These are phyloP conservation scores for Mimosa pudica DNA, from an alignment of 306 rosid genomes.

Conservation along the genomic window DNA sequence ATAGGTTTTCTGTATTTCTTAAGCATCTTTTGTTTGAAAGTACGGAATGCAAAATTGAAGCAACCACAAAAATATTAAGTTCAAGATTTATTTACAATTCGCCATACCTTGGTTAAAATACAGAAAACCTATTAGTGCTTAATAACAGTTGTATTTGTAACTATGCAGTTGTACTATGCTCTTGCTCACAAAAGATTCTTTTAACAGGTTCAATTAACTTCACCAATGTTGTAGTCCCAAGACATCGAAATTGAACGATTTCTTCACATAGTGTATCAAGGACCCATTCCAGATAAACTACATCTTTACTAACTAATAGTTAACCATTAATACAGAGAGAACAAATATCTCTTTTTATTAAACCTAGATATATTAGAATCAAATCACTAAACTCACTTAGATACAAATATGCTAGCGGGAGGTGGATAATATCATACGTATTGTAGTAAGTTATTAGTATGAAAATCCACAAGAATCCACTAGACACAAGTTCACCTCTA, in stretches of 20 bases:
- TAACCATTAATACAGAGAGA: background rate
- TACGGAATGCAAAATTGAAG: background rate
- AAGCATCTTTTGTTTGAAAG: no score
- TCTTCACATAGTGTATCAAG: background rate
- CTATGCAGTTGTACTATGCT: background rate
- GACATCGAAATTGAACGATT: background rate
- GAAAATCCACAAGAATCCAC: background rate
- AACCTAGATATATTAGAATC: constrained; percentile 12
- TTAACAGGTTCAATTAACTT: background rate
- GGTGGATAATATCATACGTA: background rate
- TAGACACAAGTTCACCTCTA: constrained; percentile 59
- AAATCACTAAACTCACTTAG: constrained; percentile 15
- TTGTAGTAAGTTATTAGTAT: background rate
- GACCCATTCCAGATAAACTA: background rate
- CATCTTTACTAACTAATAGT: constrained; percentile 6
- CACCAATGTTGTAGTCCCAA: background rate
- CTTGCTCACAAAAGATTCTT: background rate
- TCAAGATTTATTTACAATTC: background rate
- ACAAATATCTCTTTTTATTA: constrained; percentile 18
- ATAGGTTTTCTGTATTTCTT: no score
- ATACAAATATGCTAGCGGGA: constrained; percentile 7
- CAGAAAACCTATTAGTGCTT: background rate
- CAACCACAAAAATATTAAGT: background rate
- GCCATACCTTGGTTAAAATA: background rate
- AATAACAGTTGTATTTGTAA: background rate